Percentiles rank a stretch among this genome's conserved stretches.
These are phyloP conservation scores for Gilbertella persicaria DNA, from an alignment of 371 early-diverging fungal genomes.

Conservation along the genomic window DNA sequence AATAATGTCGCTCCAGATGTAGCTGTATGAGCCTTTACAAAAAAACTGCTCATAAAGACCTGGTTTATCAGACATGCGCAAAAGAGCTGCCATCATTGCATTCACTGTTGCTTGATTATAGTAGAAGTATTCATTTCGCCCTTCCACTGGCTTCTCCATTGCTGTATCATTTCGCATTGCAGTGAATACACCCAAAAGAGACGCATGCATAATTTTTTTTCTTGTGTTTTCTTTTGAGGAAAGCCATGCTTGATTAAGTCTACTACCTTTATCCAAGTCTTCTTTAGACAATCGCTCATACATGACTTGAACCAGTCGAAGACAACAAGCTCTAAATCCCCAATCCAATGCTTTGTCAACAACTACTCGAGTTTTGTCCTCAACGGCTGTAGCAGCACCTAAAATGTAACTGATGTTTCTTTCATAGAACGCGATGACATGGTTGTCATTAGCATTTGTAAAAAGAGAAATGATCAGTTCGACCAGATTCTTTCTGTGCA, in stretches of 20 bases:
- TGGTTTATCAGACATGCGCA: slow-evolving; percentile 52
- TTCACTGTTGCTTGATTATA: slow-evolving; percentile 68
- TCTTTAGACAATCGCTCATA: slow-evolving; percentile 11
- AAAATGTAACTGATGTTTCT: slow-evolving; percentile 54
- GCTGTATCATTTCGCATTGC: slow-evolving; percentile 20
- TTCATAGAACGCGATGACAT: slow-evolving; percentile 52
- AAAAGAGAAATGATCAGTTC: slow-evolving; percentile 52
- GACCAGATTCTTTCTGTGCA: slow-evolving; percentile 47
- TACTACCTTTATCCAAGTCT: background rate
- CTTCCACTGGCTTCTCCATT: background rate
- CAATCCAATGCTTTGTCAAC: background rate
- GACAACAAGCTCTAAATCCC: slow-evolving; percentile 37
- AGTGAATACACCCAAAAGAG: background rate
- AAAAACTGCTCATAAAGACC: slow-evolving; percentile 51
- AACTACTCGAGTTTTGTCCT: background rate
- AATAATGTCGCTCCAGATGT: slow-evolving; percentile 59
- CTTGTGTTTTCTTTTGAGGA: background rate
- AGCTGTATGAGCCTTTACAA: slow-evolving; percentile 41
- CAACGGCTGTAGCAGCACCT: slow-evolving; percentile 20
- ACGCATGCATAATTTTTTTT: background rate
- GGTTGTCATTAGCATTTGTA: slow-evolving; percentile 32
- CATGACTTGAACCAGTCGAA: slow-evolving; percentile 45
- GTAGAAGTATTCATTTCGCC: slow-evolving; percentile 1
- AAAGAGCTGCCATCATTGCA: slow-evolving; percentile 54
- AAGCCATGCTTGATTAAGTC: background rate